These are phyloP conservation scores for Asterophora lycoperdoides DNA, from an alignment of 768 basidiomycete species.

Conservation along the genomic window DNA sequence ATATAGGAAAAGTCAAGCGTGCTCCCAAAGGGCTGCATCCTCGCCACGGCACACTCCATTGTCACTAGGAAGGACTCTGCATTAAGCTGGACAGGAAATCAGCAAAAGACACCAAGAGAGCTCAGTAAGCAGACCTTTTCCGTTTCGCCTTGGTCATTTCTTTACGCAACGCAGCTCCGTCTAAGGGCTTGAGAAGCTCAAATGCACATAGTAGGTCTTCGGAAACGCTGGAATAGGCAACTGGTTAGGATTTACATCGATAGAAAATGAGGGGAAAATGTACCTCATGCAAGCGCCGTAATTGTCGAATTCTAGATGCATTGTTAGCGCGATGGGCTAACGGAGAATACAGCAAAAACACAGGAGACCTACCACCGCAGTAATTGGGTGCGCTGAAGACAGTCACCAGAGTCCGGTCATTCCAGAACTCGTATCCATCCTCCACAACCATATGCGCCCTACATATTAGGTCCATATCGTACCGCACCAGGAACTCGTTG, in stretches of 20 bases:
- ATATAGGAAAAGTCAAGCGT: neutral
- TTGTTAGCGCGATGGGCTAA: conserved; percentile 16
- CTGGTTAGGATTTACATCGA: conserved; percentile 9
- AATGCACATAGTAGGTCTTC: conserved; percentile 98
- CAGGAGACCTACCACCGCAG: conserved; percentile 75
- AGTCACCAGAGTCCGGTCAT: conserved; percentile 95
- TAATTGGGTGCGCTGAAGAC: conserved; percentile 99
- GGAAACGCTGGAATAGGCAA: conserved; percentile 61
- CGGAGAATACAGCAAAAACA: conserved; percentile 6
- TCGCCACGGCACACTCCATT: neutral
- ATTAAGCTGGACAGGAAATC: conserved; percentile 11
- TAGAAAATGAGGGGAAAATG: conserved; percentile 14
- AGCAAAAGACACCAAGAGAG: neutral
- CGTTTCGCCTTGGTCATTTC: conserved; percentile 99
- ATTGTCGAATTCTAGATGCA: conserved; percentile 78
- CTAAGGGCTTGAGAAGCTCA: conserved; percentile 92
- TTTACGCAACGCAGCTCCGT: conserved; percentile 90
- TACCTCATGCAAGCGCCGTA: conserved; percentile 95
- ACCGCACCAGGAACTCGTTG: conserved; percentile 89
- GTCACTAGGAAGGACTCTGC: conserved; percentile 13
- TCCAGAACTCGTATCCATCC: conserved; percentile 99
- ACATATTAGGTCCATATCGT: conserved; percentile 99
- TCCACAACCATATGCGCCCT: conserved; percentile 99
- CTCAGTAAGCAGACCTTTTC: conserved; percentile 58
- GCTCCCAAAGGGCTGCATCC: conserved; percentile 3